Base-by-base conservation (phyloP, 306 rosid species). In the Quercus cerris region DNA sequence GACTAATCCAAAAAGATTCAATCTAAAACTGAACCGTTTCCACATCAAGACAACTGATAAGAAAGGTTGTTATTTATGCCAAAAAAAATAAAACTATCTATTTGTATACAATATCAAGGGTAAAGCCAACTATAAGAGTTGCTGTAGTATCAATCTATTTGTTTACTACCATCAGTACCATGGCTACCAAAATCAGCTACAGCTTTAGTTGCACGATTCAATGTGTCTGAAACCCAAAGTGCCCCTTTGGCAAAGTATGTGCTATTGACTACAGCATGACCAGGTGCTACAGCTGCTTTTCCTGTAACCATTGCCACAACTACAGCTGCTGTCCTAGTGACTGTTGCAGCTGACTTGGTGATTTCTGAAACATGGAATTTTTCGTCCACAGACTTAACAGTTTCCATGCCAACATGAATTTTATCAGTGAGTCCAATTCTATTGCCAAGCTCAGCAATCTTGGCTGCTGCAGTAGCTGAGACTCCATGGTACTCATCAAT, bases 241-340 rank as follows among this genome's bases (percentile, higher is more conserved):
- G 97, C 91, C n/a, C 99, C 98, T 83, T 90, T 95, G 5, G 97
- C 89, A 69, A 95, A 91, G 90, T 91, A 93, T 78, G 82, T 87
- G 90, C 97, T 93, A 72, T 89, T 89, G 58, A 80, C 94, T 2
- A 95, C 77, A 44, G 97, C 94, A 28, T 14, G 89, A n/a, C 97
- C 89, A 2, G 98, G 91, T 33, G 97, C 91, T 38, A 80, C 25
- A 3, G 94, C 97, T 3, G 95, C 99, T 84, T 41, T 86, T 35
- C 97, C 90, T 0, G 99, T 90, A 56, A 91, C 90, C 3, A 82
- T 82, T 2, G 88, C 99, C 8, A 87, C 89, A 1, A 88, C 87
- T 62, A 94, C 88, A 38, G 93, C 97, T 3, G 95, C 87, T 8
- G 95, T 91, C 31, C 99, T 95, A 0, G 99, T 93, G 15, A 86